These are phyloP conservation scores for Xylaria sp. DNA, from an alignment of 495 filamentous ascomycete species.

Conservation along the genomic window DNA sequence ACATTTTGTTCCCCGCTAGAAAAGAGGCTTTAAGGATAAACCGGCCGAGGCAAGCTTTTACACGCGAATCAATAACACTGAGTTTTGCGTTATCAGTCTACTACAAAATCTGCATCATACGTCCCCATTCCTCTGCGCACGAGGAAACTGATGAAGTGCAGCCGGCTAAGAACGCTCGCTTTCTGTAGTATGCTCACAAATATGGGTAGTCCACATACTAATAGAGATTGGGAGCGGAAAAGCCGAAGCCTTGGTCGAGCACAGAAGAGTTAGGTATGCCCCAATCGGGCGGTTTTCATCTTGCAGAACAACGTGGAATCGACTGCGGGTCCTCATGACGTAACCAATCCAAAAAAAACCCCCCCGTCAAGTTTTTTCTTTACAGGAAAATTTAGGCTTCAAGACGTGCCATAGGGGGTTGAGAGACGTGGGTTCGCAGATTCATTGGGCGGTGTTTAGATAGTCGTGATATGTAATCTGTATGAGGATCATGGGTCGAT, in stretches of 20 bases:
- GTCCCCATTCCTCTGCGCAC: not conserved
- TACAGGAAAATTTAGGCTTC: not conserved
- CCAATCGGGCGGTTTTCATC: not conserved
- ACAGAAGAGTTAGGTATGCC: not conserved
- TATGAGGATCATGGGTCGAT: no score
- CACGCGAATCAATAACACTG: not conserved
- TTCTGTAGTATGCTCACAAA: not conserved
- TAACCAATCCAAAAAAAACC: not conserved
- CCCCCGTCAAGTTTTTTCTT: no score
- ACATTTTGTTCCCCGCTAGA: not conserved
- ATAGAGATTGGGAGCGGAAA: not conserved
- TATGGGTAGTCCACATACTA: not conserved
- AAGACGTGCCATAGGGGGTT: no score
- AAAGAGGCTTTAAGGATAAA: not conserved
- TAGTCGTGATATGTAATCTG: no score
- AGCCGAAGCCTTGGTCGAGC: not conserved
- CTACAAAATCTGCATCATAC: not conserved
- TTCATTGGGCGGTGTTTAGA: no score
- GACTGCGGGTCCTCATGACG: not conserved
- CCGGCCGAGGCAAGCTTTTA: not conserved
- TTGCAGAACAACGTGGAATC: not conserved
- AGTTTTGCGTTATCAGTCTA: not conserved
- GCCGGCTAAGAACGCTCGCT: not conserved
- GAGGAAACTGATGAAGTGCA: not conserved
- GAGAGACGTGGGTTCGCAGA: no score